Evolutionary conservation across 495 filamentous ascomycete genomes (phyloP), one percentile per base, ranked within the genome.

Genomic region (Trichoderma erinaceum): DNA sequence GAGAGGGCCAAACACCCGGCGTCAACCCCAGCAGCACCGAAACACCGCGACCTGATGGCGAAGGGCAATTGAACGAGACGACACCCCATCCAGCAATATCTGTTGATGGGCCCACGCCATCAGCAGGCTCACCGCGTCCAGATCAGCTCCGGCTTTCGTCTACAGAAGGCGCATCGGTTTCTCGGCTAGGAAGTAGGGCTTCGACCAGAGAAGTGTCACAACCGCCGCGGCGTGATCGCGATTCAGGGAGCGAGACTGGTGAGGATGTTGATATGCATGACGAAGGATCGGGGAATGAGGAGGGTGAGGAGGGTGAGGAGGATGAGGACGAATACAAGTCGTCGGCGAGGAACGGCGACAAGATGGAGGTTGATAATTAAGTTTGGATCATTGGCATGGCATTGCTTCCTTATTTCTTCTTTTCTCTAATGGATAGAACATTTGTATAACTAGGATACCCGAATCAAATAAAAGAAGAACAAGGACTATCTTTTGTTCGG

Each of bases 71-170:
- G 4, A 78, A 79, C 70, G 70, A 71, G 16, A 85, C 85, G 12
- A 86, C 85, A 12, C 83, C 84, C n/a, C 70, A 83, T 70, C 79
- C 80, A 64, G 68, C 73, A 15, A 78, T 77, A 25, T 71, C 74
- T 12, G 83, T 83, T 52, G 86, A 83, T 63, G 84, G 82, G 16
- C 86, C 85, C 38, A 94, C 92, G 32, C 92, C 91, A 10, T 82
- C 84, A 56, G 84, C 85, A 4, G 89, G 90, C 27, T 82, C 74
- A 2, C 76, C 74, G 77, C 82, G 67, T 73, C 78, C 63, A 52
- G 77, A 72, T 83, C 80, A 41, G 75, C 86, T n/a, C 70, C 64
- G 25, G 38, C 64, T 21, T 21, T 35, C 25, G 35, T 41, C 56
- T 32, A 18, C 56, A 3, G 56, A 61, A 2, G 50, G 15, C 7